Evolutionary conservation across 331 rosid species (phyloP).

Genomic region (Phaseolus coccineus): DNA sequence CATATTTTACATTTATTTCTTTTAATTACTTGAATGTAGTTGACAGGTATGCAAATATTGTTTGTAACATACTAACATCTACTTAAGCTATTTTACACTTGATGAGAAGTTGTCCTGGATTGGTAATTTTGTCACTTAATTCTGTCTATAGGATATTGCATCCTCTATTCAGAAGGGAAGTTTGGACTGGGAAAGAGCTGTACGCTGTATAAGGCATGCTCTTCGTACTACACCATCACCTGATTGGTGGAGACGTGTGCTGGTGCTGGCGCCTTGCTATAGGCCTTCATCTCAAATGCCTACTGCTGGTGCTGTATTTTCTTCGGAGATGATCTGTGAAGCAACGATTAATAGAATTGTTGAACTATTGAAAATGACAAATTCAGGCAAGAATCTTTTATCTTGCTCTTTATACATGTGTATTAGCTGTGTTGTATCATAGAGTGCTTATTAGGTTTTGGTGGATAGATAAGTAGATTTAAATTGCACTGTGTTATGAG

Average conservation of each 20-base stretch:
- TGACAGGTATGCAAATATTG: conserved; percentile 1
- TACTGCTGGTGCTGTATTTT: conserved; percentile 95
- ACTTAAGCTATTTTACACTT: conserved; percentile 25
- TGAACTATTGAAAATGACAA: conserved; percentile 86
- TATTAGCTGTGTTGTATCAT: conserved; percentile 21
- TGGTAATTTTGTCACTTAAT: conserved; percentile 45
- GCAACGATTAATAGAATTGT: conserved; percentile 91
- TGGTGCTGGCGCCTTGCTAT: conserved; percentile 83
- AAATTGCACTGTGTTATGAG: conserved; percentile 17
- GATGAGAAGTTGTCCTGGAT: conserved; percentile 35
- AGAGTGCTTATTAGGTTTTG: conserved; percentile 17
- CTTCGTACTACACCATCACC: conserved; percentile 95
- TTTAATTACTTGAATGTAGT: conserved; percentile 13
- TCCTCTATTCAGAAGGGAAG: conserved; percentile 86
- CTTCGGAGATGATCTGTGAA: conserved; percentile 96
- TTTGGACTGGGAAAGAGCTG: conserved; percentile 98
- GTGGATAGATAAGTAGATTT: conserved; percentile 28
- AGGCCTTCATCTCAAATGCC: conserved; percentile 74
- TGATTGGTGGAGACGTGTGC: conserved; percentile 99
- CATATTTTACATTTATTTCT: background rate
- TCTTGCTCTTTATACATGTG: conserved; percentile 8
- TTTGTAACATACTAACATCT: conserved; percentile 9
- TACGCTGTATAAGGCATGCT: conserved; percentile 96
- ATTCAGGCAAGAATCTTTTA: conserved; percentile 75
- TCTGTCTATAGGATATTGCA: conserved; percentile 77